Conservation (phyloP, 106 monocot species). For the Vanilla planifolia region DNA sequence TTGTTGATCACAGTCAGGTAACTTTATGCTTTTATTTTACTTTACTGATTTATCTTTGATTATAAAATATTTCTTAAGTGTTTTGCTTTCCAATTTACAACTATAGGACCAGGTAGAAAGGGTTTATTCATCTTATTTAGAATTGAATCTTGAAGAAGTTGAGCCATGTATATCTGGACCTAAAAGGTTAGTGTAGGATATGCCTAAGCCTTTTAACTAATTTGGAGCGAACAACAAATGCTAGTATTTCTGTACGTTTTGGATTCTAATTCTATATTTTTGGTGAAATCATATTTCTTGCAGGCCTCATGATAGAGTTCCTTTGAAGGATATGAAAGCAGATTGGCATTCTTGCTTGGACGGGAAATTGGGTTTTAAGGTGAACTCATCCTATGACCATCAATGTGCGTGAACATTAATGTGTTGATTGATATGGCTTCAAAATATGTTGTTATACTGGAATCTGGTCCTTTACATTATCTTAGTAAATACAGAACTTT, state of each 20-base stretch:
- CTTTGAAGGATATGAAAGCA: constrained; percentile 62
- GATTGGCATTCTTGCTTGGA: constrained; percentile 75
- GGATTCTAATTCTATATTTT: constrained; percentile 1
- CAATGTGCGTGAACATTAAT: no score
- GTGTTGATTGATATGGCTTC: no score
- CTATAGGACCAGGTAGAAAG: constrained; percentile 68
- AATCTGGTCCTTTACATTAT: no score
- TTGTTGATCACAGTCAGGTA: constrained; percentile 74
- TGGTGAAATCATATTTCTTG: constrained; percentile 7
- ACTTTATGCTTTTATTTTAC: neutral
- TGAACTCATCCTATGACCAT: constrained; percentile 11
- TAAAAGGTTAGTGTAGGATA: constrained; percentile 54
- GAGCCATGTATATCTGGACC: constrained; percentile 92
- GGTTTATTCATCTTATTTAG: constrained; percentile 76
- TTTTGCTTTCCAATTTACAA: constrained; percentile 5
- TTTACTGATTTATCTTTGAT: constrained; percentile 6
- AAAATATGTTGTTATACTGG: no score
- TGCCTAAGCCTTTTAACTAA: neutral
- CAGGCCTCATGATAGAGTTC: constrained; percentile 50
- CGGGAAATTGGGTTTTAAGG: constrained; percentile 70
- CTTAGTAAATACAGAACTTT: no score
- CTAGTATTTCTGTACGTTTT: neutral
- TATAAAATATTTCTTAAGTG: no score
- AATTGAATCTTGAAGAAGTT: constrained; percentile 77
- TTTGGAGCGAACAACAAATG: neutral